Evolutionary conservation across 768 basidiomycete genomes (phyloP), one percentile per base, ranked within the genome.

Genomic region (Neoboletus magnificus): DNA sequence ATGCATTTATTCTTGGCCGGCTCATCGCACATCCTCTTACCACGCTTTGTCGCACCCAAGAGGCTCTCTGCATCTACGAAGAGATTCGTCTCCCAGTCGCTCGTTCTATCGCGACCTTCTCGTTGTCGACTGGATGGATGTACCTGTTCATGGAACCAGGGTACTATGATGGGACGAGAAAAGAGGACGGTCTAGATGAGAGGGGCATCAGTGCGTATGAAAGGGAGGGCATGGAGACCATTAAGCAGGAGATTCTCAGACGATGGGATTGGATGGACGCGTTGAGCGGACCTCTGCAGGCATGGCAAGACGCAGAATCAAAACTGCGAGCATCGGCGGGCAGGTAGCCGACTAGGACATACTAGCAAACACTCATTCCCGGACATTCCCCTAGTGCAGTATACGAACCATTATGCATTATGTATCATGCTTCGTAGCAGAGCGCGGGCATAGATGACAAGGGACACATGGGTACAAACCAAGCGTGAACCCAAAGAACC

Each of bases 121-220:
- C 72, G 39, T 27, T 59, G 2, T 57, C 45, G 15, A 58, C 41
- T 5, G 71, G 62, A 43, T 40, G 43, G 50, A 56, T 72, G 60
- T 55, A 41, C 37, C 12, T 50, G 1, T 65, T 73, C 49, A 33
- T 49, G 45, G 54, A 35, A 18, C 59, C 61, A 0, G 67, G 58
- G 10, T 58, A 50, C 45, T 70, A 64, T 29, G 63, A 68, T 16
- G 70, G 70, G n/a, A 48, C 47, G 36, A 50, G 57, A 45, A 50
- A n/a, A 13, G 43, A 35, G 1, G 57, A 48, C 2, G 54, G 57
- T 18, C 4, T 52, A 25, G 61, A 62, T 11, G 61, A 54, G 20
- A 44, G 25, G 3, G 57, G 55, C 0, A 52, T 62, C 12, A 16
- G 57, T 32, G 45, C 30, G 9, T 39, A 54, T 20, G 66, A 62